phyloP scores from a whole-genome alignment of 768 basidiomycete species.

The Termitomyces sp. region DNA sequence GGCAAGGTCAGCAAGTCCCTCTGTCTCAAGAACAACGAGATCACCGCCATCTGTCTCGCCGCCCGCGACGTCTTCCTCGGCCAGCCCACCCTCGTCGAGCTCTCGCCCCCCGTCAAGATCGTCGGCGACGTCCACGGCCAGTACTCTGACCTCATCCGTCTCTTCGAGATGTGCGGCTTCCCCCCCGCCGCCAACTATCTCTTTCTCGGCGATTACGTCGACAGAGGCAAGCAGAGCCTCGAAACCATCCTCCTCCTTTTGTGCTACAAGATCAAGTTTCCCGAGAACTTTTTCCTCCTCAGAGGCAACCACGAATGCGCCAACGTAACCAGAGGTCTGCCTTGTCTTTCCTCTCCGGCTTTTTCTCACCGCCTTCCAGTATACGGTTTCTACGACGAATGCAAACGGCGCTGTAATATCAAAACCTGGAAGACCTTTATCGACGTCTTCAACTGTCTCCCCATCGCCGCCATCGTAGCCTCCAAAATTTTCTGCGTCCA shows the following conservation, averaged over 20 bases:
- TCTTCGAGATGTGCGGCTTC: conserved; percentile 99
- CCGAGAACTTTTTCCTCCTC: conserved; percentile 97
- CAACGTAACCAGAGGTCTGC: conserved; percentile 90
- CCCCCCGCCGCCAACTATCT: conserved; percentile 96
- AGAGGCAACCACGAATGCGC: conserved; percentile 99
- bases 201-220: conserved; percentile 98
- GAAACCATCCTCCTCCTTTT: conserved; percentile 95
- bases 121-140: conserved; percentile 99
- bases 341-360: conserved; percentile 1
- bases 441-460: conserved; percentile 98
- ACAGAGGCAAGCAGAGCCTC: conserved; percentile 96
- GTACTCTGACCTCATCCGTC: conserved; percentile 95
- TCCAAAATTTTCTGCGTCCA: conserved; percentile 99
- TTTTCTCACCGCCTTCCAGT: conserved; percentile 43
- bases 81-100: conserved; percentile 95
- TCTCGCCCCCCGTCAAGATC: conserved; percentile 98
- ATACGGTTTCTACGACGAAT: conserved; percentile 99
- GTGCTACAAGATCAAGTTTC: conserved; percentile 99
- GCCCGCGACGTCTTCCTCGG: conserved; percentile 94
- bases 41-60: conserved; percentile 88
- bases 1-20: conserved; percentile 97
- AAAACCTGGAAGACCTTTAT: conserved; percentile 99
- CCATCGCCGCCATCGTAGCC: conserved; percentile 97
- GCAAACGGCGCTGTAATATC: conserved; percentile 98
- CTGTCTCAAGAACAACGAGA: conserved; percentile 94